These are phyloP conservation scores for Orbilia brochopaga DNA, from an alignment of 2,329 filamentous ascomycete species.

Conservation along the genomic window DNA sequence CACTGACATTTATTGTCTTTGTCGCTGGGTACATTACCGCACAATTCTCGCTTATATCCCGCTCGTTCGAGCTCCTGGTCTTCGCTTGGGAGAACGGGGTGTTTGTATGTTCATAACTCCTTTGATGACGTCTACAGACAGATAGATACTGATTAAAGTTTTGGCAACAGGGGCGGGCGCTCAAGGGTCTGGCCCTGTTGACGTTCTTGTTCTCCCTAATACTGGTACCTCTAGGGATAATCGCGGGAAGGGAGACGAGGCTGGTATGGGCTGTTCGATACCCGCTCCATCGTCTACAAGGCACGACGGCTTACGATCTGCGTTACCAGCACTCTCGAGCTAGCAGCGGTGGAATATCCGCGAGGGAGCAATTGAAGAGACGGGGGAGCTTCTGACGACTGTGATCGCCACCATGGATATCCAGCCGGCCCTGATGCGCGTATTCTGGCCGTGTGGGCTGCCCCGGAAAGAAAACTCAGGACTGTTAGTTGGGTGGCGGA, in stretches of 20 bases:
- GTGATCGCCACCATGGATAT: conserved; percentile 64
- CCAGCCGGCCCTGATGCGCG: conserved; percentile 73
- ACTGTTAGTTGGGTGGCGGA: conserved; percentile 93
- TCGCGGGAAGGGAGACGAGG: conserved; percentile 79
- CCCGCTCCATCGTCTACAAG: background rate
- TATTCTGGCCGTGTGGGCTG: conserved; percentile 96
- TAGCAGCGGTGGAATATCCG: conserved; percentile 82
- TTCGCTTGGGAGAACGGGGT: conserved; percentile 99
- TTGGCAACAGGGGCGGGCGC: conserved; percentile 71
- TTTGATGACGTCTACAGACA: background rate
- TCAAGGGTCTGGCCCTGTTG: conserved; percentile 82
- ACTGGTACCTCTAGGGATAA: conserved; percentile 79
- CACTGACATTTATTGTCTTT: conserved; percentile 67
- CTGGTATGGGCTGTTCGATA: conserved; percentile 66
- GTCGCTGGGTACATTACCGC: conserved; percentile 99
- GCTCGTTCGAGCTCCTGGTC: conserved; percentile 92
- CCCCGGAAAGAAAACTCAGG: conserved; percentile 74
- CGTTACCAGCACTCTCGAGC: conserved; percentile 60
- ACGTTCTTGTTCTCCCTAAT: conserved; percentile 84
- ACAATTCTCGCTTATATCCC: conserved; percentile 96
- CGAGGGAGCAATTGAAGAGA: conserved; percentile 90
- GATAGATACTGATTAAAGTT: conserved; percentile 42
- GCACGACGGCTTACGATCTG: conserved; percentile 1
- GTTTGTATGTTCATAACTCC: conserved; percentile 68
- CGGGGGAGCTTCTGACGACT: conserved; percentile 83